Base-by-base conservation (phyloP, 306 rosid genomes). In the Parietaria judaica region DNA sequence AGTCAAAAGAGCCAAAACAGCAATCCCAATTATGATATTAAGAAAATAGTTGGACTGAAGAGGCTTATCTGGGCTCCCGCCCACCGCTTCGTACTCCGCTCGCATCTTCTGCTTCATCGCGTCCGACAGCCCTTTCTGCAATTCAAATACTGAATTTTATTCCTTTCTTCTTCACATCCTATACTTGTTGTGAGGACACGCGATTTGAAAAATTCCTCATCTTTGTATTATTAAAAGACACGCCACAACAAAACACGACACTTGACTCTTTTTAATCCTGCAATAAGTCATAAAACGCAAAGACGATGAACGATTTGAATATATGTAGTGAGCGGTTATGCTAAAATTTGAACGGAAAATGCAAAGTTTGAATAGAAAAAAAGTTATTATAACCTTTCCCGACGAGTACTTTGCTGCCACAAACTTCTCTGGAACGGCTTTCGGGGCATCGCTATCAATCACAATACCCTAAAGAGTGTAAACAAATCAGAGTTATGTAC, bases 21-120 rank as follows among this genome's bases (percentile, higher is more conserved):
- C 86, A 68, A 88, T 54, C 69, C 80, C 78, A 64, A 86, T 66
- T 4, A 86, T 86, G 74, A 83, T 83, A 67, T 94, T 84, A 9
- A 83, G 90, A 63, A 94, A 88, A 80, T 78, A 86, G 78, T 86
- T 86, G 50, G 95, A 76, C 73, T 67, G 69, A 46, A 86, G 72
- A 70, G 96, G 85, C 89, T 82, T 88, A 72, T 92, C 94, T 79
- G 99, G 86, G 79, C 86, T 88, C 66, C 95, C 95, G 49, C 97
- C 99, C 46, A 86, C 3, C 3, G 83, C 87, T 84, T 86, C 81
- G 67, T 84, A 81, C 71, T 86, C 95, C 52, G 89, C 95, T 50
- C 87, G 89, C 56, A 86, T 86, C 84, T 88, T 94, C 87, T 86
- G 83, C 90, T 76, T 86, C 95, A 84, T 84, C 41, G 74, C 8